Conservation (phyloP, 2,329 filamentous ascomycete genomes). For the Pseudocercospora crystallina region DNA sequence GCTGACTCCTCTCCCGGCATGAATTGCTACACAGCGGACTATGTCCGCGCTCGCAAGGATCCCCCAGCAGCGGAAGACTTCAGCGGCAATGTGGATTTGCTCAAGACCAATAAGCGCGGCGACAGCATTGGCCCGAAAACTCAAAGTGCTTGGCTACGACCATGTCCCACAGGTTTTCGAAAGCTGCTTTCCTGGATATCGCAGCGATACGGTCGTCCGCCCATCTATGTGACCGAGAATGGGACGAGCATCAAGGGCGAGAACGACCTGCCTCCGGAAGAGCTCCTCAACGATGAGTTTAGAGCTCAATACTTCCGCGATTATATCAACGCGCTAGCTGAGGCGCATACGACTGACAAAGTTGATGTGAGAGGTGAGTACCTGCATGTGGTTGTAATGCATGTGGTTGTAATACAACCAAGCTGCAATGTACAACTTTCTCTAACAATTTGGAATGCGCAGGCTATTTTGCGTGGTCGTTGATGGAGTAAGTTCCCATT, state of each 20-base stretch:
- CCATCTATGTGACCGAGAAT: constrained; percentile 87
- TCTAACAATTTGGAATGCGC: no score
- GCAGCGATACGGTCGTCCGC: constrained; percentile 71
- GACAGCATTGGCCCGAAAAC: constrained; percentile 78
- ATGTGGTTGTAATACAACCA: constrained; percentile 8
- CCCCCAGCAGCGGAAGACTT: constrained; percentile 64
- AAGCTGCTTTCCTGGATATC: constrained; percentile 75
- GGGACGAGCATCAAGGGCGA: constrained; percentile 82
- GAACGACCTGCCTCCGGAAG: constrained; percentile 68
- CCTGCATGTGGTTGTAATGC: constrained; percentile 10
- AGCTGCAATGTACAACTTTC: background rate
- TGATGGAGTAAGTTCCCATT: constrained; percentile 13
- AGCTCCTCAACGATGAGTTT: constrained; percentile 80
- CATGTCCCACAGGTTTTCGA: constrained; percentile 73
- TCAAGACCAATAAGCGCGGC: constrained; percentile 67
- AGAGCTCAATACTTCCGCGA: constrained; percentile 74
- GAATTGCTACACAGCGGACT: constrained; percentile 89
- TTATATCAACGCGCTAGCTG: constrained; percentile 75
- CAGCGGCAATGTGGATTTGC: constrained; percentile 71
- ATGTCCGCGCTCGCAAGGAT: constrained; percentile 68
- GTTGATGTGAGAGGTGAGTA: constrained; percentile 70
- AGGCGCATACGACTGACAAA: constrained; percentile 69
- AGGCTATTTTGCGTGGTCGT: constrained; percentile 11
- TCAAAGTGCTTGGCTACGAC: constrained; percentile 77
- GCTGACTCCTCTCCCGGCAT: constrained; percentile 15